Evolutionary conservation across 2,329 filamentous ascomycete genomes (phyloP), one percentile per base, ranked within the genome.

Genomic region (Neonectria sp.): DNA sequence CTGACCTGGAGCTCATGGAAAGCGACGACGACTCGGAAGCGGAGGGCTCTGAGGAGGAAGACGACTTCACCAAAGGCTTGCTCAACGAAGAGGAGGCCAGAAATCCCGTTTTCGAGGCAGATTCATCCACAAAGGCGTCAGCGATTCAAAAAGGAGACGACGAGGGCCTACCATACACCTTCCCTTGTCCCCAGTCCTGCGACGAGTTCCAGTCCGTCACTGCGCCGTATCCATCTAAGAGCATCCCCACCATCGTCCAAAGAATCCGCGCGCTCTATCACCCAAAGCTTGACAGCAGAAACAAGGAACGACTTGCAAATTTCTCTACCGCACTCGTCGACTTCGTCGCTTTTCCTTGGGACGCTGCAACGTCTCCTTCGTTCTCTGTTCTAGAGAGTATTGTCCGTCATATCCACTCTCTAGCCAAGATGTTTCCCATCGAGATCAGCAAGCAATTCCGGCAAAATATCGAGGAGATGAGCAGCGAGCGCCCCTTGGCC

Each of bases 241-340:
- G 94, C 74, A 82, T 95, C 2, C 92, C 95, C 0, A 92, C 89
- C 0, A 91, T 97, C 46, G 86, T 99, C 27, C 95, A 97, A 80
- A 90, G 95, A 68, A 96, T 99, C 74, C 91, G 96, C 81, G 93
- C 95, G 13, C 84, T 97, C n/a, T 93, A 98, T 78, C 95, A 98
- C 77, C 93, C 95, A 8, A 95, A 95, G 72, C 88, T 99, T 35
- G 90, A 92, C 69, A 89, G 89, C 71, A 90, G 92, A 66, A 98
- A 99, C 83, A 98, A 97, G 82, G 88, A 89, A 70, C 95, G 93
- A 76, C 89, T 98, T 15, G 79, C 89, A 66, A 85, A 88, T 56
- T 95, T 95, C 77, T 86, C 91, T 5, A 83, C 84, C 37, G 86
- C 88, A 6, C 84, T 95, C 12, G 88, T 95, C 27, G 89, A 92